These are phyloP conservation scores for Cercospora canescens DNA, from an alignment of 2,329 filamentous ascomycete genomes.

Conservation along the genomic window DNA sequence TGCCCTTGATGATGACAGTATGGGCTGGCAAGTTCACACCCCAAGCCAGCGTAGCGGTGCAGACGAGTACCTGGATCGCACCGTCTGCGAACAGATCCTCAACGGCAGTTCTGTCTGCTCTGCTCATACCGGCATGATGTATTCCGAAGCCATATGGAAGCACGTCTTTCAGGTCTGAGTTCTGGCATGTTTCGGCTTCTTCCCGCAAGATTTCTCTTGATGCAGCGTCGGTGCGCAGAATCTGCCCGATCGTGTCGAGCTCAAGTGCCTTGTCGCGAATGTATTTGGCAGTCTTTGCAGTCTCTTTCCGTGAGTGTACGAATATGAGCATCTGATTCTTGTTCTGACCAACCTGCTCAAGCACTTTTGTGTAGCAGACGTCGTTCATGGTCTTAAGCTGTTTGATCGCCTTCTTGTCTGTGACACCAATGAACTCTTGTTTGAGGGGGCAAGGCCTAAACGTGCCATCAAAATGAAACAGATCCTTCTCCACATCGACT, in stretches of 20 bases:
- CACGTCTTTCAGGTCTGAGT: constrained; percentile 88
- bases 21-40: constrained; percentile 97
- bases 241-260: constrained; percentile 93
- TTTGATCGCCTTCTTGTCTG: constrained; percentile 97
- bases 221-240: constrained; percentile 87
- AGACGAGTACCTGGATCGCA: constrained; percentile 91
- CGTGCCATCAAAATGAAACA: constrained; percentile 96
- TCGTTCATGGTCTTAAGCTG: constrained; percentile 99
- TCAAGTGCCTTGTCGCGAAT: constrained; percentile 97
- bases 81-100: constrained; percentile 93
- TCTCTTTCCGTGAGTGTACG: constrained; percentile 97
- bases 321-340: constrained; percentile 99
- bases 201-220: constrained; percentile 85
- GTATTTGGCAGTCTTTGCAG: constrained; percentile 93
- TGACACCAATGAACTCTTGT: constrained; percentile 96
- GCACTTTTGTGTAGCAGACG: constrained; percentile 94
- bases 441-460: constrained; percentile 91
- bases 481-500: constrained; percentile 77
- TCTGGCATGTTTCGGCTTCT: constrained; percentile 78
- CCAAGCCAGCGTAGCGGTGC: constrained; percentile 97
- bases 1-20: constrained; percentile 98
- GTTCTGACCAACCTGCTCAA: constrained; percentile 91
- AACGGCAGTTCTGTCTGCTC: constrained; percentile 91
- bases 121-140: constrained; percentile 95
- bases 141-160: constrained; percentile 97